Percentiles rank a stretch among this genome's conserved stretches.
Evolutionary conservation across 257 asterid species (phyloP).

Genomic region (Primulina tabacum): DNA sequence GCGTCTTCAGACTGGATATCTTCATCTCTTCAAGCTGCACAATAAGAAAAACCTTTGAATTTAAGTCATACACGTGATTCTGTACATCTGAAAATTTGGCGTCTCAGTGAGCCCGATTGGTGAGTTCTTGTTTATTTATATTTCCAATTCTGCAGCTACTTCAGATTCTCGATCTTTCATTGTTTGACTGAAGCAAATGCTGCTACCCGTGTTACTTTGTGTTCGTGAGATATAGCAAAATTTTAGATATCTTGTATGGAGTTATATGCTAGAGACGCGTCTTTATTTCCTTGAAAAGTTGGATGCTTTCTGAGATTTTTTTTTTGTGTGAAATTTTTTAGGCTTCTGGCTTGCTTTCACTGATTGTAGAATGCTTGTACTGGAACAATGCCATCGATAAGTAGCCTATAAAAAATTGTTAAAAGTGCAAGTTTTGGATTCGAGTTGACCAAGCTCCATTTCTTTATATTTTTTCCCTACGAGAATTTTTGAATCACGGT

Average conservation of each 20-base stretch:
- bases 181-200: conserved; percentile 43
- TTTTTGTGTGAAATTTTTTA: too few relatives aligned
- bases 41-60: conserved; percentile 27
- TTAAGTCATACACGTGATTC: conserved; percentile 5
- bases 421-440: too few relatives aligned
- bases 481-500: too few relatives aligned
- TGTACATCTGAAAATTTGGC: conserved; percentile 40
- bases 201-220: conserved; percentile 25
- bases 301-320: background rate
- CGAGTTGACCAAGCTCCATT: too few relatives aligned
- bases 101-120: conserved; percentile 18
- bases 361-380: background rate
- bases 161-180: conserved; percentile 27
- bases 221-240: conserved; percentile 1
- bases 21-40: conserved; percentile 39
- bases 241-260: background rate
- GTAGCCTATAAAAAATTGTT: too few relatives aligned
- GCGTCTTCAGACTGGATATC: conserved; percentile 59
- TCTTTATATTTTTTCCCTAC: too few relatives aligned
- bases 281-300: background rate
- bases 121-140: conserved; percentile 36
- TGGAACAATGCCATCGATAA: background rate
- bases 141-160: conserved; percentile 20
- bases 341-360: background rate
- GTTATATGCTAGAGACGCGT: background rate